These are phyloP conservation scores for Trametopsis cervina DNA, from an alignment of 768 basidiomycete species.

Conservation along the genomic window DNA sequence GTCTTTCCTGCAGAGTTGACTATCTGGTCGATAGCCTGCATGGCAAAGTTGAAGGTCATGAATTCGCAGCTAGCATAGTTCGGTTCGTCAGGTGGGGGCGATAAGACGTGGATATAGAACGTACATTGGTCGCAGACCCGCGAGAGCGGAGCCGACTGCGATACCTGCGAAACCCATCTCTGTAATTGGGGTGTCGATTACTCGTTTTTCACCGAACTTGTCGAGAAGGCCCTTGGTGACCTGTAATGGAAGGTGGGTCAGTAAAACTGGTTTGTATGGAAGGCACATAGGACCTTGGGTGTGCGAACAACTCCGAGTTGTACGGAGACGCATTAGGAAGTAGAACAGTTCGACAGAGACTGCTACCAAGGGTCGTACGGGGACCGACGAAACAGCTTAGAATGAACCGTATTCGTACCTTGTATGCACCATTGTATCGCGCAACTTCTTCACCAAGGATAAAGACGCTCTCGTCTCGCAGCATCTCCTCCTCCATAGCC, in stretches of 20 bases:
- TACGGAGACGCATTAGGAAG: too few species aligned
- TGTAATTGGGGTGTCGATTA: constrained; percentile 94
- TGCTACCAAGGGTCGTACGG: too few species aligned
- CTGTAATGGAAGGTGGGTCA: constrained; percentile 38
- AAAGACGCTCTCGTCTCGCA: constrained; percentile 91
- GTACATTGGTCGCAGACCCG: constrained; percentile 90
- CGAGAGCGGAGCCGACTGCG: constrained; percentile 89
- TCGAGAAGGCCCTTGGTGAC: constrained; percentile 98
- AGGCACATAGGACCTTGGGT: too few species aligned
- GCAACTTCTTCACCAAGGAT: constrained; percentile 97
- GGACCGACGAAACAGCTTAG: too few species aligned
- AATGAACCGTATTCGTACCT: too few species aligned
- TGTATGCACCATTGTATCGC: constrained; percentile 96
- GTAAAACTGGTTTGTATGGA: too few species aligned
- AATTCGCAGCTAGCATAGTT: constrained; percentile 77
- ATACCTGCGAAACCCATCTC: constrained; percentile 99
- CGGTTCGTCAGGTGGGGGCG: neutral
- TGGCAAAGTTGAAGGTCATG: constrained; percentile 99
- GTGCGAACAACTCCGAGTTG: neutral
- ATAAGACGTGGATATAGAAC: constrained; percentile 17
- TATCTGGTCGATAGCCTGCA: constrained; percentile 99
- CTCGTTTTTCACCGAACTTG: constrained; percentile 98
- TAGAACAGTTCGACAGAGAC: too few species aligned
- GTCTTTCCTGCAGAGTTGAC: constrained; percentile 99
- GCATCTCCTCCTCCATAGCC: constrained; percentile 99